Evolutionary conservation across 2,329 filamentous ascomycete genomes (phyloP).

Genomic region (Aspergillus puulaauensis): DNA sequence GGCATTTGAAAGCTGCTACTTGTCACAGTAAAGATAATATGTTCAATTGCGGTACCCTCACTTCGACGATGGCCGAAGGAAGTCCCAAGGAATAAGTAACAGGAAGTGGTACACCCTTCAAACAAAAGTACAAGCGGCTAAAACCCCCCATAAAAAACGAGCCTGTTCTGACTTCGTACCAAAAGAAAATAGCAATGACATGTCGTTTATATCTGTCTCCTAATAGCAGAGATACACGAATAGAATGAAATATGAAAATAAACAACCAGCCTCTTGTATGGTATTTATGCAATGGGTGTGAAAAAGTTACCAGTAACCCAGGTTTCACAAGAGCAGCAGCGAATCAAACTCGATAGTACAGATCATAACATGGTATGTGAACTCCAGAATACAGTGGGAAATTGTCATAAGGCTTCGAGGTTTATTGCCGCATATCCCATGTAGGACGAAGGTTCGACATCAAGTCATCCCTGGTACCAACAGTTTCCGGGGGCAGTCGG

Average conservation of each 20-base stretch:
- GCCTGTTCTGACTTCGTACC: neutral
- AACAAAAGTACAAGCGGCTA: neutral
- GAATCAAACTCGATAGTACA: slow-evolving; percentile 15
- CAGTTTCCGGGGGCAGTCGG: slow-evolving; percentile 75
- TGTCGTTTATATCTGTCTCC: slow-evolving; percentile 11
- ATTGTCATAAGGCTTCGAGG: slow-evolving; percentile 21
- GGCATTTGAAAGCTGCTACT: neutral
- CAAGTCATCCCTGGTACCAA: slow-evolving; percentile 73
- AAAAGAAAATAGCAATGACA: slow-evolving; percentile 6
- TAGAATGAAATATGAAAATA: slow-evolving; percentile 13
- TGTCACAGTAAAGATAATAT: neutral
- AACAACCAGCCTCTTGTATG: slow-evolving; percentile 15
- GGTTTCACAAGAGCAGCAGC: slow-evolving; percentile 9
- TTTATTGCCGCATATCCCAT: slow-evolving; percentile 50
- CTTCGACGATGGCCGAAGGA: neutral
- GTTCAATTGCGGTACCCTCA: neutral
- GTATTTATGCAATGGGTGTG: slow-evolving; percentile 22
- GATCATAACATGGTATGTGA: slow-evolving; percentile 20
- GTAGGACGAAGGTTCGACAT: slow-evolving; percentile 56
- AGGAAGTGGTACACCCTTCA: neutral
- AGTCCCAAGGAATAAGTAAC: neutral
- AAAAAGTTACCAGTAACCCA: slow-evolving; percentile 14
- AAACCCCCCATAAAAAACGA: neutral
- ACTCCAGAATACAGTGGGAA: slow-evolving; percentile 13
- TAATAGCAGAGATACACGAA: slow-evolving; percentile 7